phyloP scores from a whole-genome alignment of 768 basidiomycete species.

The Mycena chlorophos region DNA sequence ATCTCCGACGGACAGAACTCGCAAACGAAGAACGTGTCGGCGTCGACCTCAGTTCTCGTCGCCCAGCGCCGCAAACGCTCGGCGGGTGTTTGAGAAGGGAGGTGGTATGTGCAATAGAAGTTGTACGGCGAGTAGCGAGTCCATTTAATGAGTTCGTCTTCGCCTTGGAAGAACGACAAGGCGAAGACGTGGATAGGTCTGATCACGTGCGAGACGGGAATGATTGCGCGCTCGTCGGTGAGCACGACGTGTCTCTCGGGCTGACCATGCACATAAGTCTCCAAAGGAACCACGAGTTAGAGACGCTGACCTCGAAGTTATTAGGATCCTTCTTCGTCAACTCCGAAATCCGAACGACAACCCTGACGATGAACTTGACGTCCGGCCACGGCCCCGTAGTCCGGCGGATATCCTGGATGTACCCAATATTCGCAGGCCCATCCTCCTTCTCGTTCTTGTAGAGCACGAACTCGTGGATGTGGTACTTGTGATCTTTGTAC shows the following conservation, averaged over 20 bases:
- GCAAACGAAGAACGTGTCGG: constrained; percentile 4
- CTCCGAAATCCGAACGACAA: constrained; percentile 52
- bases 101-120: constrained; percentile 57
- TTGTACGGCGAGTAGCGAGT: constrained; percentile 52
- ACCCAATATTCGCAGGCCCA: constrained; percentile 60
- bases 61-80: constrained; percentile 5
- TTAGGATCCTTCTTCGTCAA: constrained; percentile 28
- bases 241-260: constrained; percentile 54
- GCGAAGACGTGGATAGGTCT: constrained; percentile 29
- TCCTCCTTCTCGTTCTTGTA: constrained; percentile 38
- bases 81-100: constrained; percentile 38
- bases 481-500: constrained; percentile 52
- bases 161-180: constrained; percentile 47
- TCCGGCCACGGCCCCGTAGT: constrained; percentile 17
- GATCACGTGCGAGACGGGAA: constrained; percentile 43
- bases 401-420: constrained; percentile 42
- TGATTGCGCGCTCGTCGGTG: constrained; percentile 45
- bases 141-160: constrained; percentile 42
- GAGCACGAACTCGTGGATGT: constrained; percentile 61
- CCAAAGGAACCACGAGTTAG: not conserved
- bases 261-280: constrained; percentile 33
- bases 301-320: constrained; percentile 6
- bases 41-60: not conserved
- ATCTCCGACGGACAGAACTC: constrained; percentile 9
- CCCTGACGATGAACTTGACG: constrained; percentile 34